phyloP scores from a whole-genome alignment of 202 grass and related monocot genomes.

The Schoenoplectus triqueter region DNA sequence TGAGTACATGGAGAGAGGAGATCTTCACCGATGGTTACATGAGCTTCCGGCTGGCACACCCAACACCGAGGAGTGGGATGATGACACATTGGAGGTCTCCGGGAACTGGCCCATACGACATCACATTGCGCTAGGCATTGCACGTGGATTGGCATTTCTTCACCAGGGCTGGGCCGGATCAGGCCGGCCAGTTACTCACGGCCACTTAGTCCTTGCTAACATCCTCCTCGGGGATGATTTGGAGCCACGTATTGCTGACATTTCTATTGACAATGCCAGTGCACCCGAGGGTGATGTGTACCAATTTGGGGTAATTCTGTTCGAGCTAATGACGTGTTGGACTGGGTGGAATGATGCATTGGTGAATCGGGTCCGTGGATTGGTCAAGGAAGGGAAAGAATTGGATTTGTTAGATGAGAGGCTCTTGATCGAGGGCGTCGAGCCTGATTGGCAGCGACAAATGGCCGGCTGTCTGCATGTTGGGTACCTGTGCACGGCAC shows the following conservation, averaged over 20 bases:
- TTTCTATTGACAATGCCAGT: background rate
- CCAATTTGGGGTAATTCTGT: constrained; percentile 65
- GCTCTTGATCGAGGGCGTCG: constrained; percentile 36
- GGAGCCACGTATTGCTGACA: constrained; percentile 72
- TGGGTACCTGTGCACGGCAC: constrained; percentile 83
- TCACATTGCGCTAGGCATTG: constrained; percentile 71
- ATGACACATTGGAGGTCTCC: constrained; percentile 62
- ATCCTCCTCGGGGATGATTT: constrained; percentile 75
- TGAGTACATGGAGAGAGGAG: constrained; percentile 97
- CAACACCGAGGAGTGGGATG: constrained; percentile 58
- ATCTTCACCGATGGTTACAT: constrained; percentile 93
- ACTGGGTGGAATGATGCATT: constrained; percentile 63
- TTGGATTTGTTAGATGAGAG: constrained; percentile 67
- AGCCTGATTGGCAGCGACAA: constrained; percentile 52
- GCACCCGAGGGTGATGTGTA: constrained; percentile 69
- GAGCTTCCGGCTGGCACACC: constrained; percentile 75
- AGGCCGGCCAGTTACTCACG: constrained; percentile 49
- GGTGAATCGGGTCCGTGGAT: constrained; percentile 55
- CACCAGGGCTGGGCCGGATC: constrained; percentile 86
- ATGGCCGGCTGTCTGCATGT: constrained; percentile 71
- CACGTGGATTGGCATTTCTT: constrained; percentile 81
- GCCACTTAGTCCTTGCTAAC: constrained; percentile 72
- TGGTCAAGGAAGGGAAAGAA: constrained; percentile 57
- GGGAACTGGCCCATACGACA: constrained; percentile 72
- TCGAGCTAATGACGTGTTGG: constrained; percentile 78